A percentile compares a stretch with the other conserved stretches of the same genome.
These are phyloP conservation scores for Cryptococcus depauperatus DNA, from an alignment of 1,284 basidiomycete species.

Conservation along the genomic window DNA sequence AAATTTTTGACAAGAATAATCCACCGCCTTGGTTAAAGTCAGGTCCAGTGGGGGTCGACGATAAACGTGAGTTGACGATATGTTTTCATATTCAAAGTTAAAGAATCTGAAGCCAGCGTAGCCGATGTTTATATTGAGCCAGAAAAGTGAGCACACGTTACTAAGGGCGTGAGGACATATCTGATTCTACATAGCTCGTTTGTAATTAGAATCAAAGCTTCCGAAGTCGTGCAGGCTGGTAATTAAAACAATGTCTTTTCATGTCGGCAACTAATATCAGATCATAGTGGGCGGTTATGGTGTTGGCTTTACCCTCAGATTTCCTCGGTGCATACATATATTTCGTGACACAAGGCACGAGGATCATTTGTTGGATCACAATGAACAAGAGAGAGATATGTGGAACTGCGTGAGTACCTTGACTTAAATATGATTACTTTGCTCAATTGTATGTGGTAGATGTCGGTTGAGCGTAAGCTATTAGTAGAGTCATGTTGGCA, in stretches of 20 bases:
- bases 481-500: no score
- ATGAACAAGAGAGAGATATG: conserved; percentile 37
- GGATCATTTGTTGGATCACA: conserved; percentile 25
- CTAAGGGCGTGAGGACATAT: not conserved
- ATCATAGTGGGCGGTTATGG: conserved; percentile 42
- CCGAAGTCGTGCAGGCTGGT: conserved; percentile 72
- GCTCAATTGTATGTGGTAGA: no score
- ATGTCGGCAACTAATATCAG: conserved; percentile 1
- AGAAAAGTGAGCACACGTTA: conserved; percentile 37
- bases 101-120: conserved; percentile 5
- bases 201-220: conserved; percentile 80
- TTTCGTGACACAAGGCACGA: conserved; percentile 47
- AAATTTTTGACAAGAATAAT: conserved; percentile 37
- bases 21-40: conserved; percentile 39
- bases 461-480: no score
- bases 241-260: not conserved
- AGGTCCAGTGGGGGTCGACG: conserved; percentile 35
- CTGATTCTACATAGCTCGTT: conserved; percentile 32
- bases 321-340: conserved; percentile 73
- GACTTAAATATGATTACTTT: no score
- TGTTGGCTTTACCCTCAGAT: conserved; percentile 54
- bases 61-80: conserved; percentile 37
- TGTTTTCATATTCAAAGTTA: not conserved
- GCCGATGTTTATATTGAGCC: conserved; percentile 47
- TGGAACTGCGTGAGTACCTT: conserved; percentile 37